Evolutionary conservation across 371 early-diverging fungal species (phyloP).

Genomic region (Sporodiniella umbellata): DNA sequence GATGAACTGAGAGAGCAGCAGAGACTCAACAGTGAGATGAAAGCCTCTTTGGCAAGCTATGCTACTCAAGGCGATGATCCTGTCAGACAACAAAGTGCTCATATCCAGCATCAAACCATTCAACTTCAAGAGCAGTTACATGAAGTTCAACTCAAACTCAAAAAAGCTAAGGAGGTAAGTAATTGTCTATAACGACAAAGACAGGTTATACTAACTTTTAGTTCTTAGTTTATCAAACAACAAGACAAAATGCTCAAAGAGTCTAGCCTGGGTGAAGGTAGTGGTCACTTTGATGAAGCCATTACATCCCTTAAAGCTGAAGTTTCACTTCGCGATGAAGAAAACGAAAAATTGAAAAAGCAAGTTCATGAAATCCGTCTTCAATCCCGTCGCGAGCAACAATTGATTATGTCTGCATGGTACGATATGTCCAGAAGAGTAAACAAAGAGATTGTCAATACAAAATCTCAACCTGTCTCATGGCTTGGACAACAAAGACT

Average conservation of each 20-base stretch:
- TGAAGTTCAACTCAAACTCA: slow-evolving; percentile 54
- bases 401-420: slow-evolving; percentile 76
- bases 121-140: slow-evolving; percentile 61
- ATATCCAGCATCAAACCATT: slow-evolving; percentile 49
- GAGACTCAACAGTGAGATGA: slow-evolving; percentile 56
- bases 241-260: slow-evolving; percentile 58
- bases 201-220: neutral
- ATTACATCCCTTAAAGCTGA: slow-evolving; percentile 66
- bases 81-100: slow-evolving; percentile 55
- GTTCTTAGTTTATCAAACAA: slow-evolving; percentile 36
- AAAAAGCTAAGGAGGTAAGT: slow-evolving; percentile 73
- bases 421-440: slow-evolving; percentile 56
- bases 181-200: neutral
- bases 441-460: slow-evolving; percentile 43
- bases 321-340: slow-evolving; percentile 59
- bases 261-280: slow-evolving; percentile 10
- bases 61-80: slow-evolving; percentile 65
- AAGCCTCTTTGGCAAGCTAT: slow-evolving; percentile 66
- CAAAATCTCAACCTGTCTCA: slow-evolving; percentile 54
- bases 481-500: slow-evolving; percentile 75
- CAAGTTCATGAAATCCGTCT: slow-evolving; percentile 57
- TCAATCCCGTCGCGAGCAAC: slow-evolving; percentile 66
- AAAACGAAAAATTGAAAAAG: slow-evolving; percentile 63
- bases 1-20: slow-evolving; percentile 54
- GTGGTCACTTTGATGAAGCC: slow-evolving; percentile 61